Evolutionary conservation across 2,329 filamentous ascomycete species (phyloP).

Genomic region (Nemania sp.): DNA sequence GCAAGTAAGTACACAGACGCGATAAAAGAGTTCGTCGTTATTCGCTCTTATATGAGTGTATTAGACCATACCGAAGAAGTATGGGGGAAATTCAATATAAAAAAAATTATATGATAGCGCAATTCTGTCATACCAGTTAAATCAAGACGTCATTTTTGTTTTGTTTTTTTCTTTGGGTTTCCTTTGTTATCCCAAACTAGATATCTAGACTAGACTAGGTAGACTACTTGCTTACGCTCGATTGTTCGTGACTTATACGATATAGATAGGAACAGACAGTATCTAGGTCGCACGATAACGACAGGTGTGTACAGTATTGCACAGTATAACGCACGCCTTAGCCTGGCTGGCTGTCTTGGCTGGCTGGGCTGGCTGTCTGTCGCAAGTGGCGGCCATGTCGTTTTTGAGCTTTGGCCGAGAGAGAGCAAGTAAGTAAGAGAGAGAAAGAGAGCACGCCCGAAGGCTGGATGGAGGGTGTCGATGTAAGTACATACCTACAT

Average conservation of each 20-base stretch:
- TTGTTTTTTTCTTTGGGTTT: too few species aligned
- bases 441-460: too few species aligned
- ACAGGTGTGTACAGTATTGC: background rate
- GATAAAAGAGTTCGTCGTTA: too few species aligned
- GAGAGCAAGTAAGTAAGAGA: slow-evolving; percentile 6
- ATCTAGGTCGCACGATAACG: background rate
- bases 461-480: slow-evolving; percentile 24
- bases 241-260: background rate
- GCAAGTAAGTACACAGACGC: too few species aligned
- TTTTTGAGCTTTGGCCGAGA: slow-evolving; percentile 21
- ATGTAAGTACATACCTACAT: slow-evolving; percentile 32
- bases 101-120: too few species aligned
- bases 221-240: too few species aligned
- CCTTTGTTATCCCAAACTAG: too few species aligned
- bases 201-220: background rate
- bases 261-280: background rate
- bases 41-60: too few species aligned
- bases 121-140: too few species aligned
- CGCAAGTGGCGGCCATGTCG: slow-evolving; percentile 28
- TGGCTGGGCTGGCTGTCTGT: slow-evolving; percentile 8
- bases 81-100: too few species aligned
- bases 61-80: too few species aligned
- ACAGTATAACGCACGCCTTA: background rate
- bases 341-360: background rate
- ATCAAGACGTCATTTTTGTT: too few species aligned